Conservation (phyloP, 2,329 filamentous ascomycete genomes). For the Aspergillus sp. region DNA sequence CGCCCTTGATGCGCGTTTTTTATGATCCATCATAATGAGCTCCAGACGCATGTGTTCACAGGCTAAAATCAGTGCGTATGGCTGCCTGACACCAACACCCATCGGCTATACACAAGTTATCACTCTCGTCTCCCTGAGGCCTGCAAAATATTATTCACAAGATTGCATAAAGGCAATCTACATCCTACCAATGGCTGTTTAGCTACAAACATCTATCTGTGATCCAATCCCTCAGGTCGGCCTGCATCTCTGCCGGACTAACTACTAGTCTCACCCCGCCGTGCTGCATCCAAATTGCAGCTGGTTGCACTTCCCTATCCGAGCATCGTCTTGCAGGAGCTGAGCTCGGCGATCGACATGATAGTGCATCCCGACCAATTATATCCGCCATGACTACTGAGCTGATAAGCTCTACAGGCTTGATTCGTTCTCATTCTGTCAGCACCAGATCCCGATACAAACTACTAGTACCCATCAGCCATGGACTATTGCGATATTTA, state of each 20-base stretch:
- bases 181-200: not conserved
- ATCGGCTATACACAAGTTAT: no score
- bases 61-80: no score
- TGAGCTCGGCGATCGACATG: not conserved
- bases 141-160: no score
- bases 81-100: no score
- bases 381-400: not conserved
- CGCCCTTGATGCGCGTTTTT: no score
- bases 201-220: not conserved
- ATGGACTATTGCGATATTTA: not conserved
- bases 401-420: slow-evolving; percentile 2
- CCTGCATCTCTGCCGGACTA: not conserved
- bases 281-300: not conserved
- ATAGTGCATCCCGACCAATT: not conserved
- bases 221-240: not conserved
- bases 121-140: no score
- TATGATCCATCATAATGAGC: no score
- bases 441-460: not conserved
- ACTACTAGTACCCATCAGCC: not conserved
- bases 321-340: slow-evolving; percentile 1
- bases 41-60: no score
- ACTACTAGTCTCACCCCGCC: not conserved
- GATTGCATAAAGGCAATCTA: no score
- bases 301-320: not conserved
- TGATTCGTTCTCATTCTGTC: not conserved